Percentiles rank a stretch among this genome's conserved stretches.
Evolutionary conservation across 257 asterid genomes (phyloP).

Genomic region (Solanum ossicruentum): DNA sequence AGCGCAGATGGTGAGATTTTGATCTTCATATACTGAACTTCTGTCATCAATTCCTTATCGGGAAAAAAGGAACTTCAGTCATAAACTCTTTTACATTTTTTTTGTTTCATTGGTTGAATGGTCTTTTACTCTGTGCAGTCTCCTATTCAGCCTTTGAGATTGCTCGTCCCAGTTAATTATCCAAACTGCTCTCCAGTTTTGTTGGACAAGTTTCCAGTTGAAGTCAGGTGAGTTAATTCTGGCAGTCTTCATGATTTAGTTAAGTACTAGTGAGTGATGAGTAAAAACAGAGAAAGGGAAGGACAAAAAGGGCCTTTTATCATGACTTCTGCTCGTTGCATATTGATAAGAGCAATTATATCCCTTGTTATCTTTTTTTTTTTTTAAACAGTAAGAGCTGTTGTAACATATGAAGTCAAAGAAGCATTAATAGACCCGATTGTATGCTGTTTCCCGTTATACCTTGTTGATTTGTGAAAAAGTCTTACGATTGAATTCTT

Average conservation of each 20-base stretch:
- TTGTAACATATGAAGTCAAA: background rate
- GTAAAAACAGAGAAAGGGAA: background rate
- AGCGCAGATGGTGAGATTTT: constrained; percentile 67
- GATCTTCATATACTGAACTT: background rate
- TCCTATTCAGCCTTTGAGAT: constrained; percentile 82
- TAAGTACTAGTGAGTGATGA: background rate
- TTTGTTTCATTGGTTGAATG: constrained; percentile 5
- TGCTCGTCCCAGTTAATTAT: constrained; percentile 69
- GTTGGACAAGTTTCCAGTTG: constrained; percentile 86
- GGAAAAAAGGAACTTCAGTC: background rate
- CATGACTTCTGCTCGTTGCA: too few relatives aligned
- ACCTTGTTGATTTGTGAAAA: background rate
- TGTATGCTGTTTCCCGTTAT: background rate
- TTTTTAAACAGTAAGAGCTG: background rate
- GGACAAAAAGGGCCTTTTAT: background rate
- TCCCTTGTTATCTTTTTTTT: background rate
- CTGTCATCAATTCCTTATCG: background rate
- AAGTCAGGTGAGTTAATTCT: constrained; percentile 47
- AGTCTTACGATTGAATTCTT: background rate
- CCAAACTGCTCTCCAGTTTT: constrained; percentile 81
- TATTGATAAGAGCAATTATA: background rate
- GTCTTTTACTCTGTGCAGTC: constrained; percentile 40
- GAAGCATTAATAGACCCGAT: background rate
- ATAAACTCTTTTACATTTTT: background rate
- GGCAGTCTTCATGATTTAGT: background rate